Percentiles rank a stretch among this genome's conserved stretches.
These are phyloP conservation scores for Thielaviopsis populi DNA, from an alignment of 2,329 filamentous ascomycete genomes.

Conservation along the genomic window DNA sequence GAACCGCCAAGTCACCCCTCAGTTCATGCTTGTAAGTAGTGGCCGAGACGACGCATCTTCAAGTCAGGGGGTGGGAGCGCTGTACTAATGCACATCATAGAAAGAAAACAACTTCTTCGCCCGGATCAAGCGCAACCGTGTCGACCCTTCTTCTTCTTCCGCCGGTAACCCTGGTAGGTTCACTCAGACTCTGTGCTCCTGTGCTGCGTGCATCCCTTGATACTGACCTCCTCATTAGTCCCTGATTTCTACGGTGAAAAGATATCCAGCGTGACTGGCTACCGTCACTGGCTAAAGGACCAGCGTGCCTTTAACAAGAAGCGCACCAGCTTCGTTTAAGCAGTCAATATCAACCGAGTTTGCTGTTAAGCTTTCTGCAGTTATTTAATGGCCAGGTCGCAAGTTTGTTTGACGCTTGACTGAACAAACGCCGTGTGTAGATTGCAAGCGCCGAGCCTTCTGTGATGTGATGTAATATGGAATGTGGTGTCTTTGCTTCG, in stretches of 20 bases:
- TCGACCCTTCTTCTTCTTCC: conserved; percentile 78
- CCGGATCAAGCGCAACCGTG: conserved; percentile 79
- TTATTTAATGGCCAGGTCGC: not conserved
- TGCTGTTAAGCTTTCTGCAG: not conserved
- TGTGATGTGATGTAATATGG: too few relatives aligned
- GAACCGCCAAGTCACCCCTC: conserved; percentile 47
- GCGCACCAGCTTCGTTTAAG: conserved; percentile 47
- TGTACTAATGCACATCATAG: conserved; percentile 25
- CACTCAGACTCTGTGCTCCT: not conserved
- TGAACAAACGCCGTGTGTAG: too few relatives aligned
- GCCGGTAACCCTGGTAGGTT: conserved; percentile 63
- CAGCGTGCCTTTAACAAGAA: conserved; percentile 95
- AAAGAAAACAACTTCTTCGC: conserved; percentile 93
- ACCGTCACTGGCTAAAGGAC: conserved; percentile 92
- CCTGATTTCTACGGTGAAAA: conserved; percentile 99
- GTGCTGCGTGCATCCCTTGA: not conserved
- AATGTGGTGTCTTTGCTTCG: too few relatives aligned
- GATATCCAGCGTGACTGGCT: conserved; percentile 82
- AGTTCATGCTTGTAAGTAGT: conserved; percentile 53
- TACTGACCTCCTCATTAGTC: conserved; percentile 30
- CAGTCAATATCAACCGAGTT: not conserved
- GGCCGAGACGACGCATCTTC: not conserved
- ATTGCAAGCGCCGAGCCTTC: too few relatives aligned
- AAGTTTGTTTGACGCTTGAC: too few relatives aligned
- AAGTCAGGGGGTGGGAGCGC: too few relatives aligned